phyloP scores from a whole-genome alignment of 352 stramenopile species.

The Phytopythium cucurbitacearum region DNA sequence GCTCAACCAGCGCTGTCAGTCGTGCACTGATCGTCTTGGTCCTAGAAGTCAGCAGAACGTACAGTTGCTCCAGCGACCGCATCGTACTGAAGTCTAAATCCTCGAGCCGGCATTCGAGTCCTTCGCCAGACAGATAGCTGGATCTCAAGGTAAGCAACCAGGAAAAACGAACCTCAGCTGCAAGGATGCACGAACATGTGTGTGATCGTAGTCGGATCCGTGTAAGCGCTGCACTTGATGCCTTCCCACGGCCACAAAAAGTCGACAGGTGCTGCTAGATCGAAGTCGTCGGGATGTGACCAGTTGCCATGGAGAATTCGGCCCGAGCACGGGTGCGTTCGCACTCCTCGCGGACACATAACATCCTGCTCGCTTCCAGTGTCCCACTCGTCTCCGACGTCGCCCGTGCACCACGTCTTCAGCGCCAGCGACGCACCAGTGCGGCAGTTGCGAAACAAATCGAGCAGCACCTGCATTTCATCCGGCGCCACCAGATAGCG shows the following conservation, averaged over 20 bases:
- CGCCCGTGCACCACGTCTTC: conserved; percentile 58
- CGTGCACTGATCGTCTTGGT: no score
- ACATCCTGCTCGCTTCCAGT: conserved; percentile 1
- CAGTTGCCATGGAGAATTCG: conserved; percentile 33
- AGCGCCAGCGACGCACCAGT: conserved; percentile 40
- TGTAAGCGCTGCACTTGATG: conserved; percentile 60
- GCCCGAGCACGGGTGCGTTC: conserved; percentile 63
- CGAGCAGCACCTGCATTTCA: conserved; percentile 38
- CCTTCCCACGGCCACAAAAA: conserved; percentile 72
- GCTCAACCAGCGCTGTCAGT: background rate
- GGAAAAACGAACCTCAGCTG: background rate
- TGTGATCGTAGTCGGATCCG: conserved; percentile 63
- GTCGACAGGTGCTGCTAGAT: conserved; percentile 4
- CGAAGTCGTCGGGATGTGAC: conserved; percentile 6
- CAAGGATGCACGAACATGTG: conserved; percentile 41
- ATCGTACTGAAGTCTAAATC: conserved; percentile 59
- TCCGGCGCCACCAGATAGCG: conserved; percentile 40
- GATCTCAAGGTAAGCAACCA: background rate
- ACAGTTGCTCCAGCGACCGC: conserved; percentile 72
- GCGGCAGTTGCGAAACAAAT: conserved; percentile 43
- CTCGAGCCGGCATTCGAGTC: conserved; percentile 42
- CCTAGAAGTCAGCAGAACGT: conserved; percentile 10
- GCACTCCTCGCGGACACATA: conserved; percentile 39
- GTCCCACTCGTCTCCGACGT: conserved; percentile 10
- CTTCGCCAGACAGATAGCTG: conserved; percentile 52